Conservation (phyloP, 2,329 filamentous ascomycete genomes). For the Calonectria pauciramosa region DNA sequence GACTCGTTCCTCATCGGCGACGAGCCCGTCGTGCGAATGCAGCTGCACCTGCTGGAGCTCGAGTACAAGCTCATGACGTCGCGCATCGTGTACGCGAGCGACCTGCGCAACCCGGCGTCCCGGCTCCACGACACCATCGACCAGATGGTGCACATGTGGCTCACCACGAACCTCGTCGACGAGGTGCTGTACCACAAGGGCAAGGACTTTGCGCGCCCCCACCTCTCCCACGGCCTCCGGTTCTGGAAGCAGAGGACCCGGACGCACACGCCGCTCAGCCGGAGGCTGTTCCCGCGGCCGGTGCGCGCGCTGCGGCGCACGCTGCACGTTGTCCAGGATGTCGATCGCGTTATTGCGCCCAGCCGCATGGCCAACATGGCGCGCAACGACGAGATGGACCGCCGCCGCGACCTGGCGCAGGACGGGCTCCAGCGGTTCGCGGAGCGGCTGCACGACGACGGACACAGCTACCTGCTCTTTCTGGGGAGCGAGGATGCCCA, state of each 20-base stretch:
- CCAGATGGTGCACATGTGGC: conserved; percentile 27
- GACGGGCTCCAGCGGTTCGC: conserved; percentile 4
- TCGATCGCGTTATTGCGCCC: conserved; percentile 20
- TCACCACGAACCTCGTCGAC: conserved; percentile 27
- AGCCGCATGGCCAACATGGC: not conserved
- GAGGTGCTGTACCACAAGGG: conserved; percentile 26
- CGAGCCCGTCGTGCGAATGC: conserved; percentile 23
- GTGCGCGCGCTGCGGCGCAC: conserved; percentile 22
- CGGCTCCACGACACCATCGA: conserved; percentile 20
- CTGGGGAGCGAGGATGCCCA: conserved; percentile 24
- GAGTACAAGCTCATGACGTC: conserved; percentile 29
- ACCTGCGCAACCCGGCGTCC: conserved; percentile 11
- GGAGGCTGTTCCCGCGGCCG: conserved; percentile 15
- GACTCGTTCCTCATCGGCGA: not conserved
- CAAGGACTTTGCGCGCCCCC: conserved; percentile 22
- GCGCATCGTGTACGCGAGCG: conserved; percentile 24
- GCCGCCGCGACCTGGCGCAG: conserved; percentile 7
- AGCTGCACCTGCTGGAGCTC: conserved; percentile 27
- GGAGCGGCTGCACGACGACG: conserved; percentile 11
- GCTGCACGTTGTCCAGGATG: conserved; percentile 18
- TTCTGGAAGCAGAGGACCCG: conserved; percentile 4
- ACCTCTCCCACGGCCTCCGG: conserved; percentile 7
- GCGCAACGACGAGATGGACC: conserved; percentile 19
- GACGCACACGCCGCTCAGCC: not conserved
- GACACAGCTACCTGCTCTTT: conserved; percentile 18